Conservation (phyloP, 2,329 filamentous ascomycete genomes). For the Cordyceps fumosorosea region DNA sequence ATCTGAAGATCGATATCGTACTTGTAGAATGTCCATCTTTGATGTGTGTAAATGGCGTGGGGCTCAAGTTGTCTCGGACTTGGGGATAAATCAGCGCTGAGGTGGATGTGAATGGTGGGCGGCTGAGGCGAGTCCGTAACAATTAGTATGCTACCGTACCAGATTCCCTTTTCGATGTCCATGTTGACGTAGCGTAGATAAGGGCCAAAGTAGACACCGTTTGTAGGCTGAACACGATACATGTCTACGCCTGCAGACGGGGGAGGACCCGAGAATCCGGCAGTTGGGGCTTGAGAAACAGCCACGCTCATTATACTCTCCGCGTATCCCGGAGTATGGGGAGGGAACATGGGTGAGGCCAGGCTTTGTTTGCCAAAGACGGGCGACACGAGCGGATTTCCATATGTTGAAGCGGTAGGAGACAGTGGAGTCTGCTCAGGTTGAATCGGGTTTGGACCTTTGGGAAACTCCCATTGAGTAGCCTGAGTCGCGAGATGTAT, state of each 20-base stretch:
- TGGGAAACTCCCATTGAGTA: conserved; percentile 98
- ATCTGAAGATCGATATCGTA: conserved; percentile 89
- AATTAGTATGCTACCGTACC: conserved; percentile 89
- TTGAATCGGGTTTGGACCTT: conserved; percentile 83
- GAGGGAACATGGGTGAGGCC: conserved; percentile 75
- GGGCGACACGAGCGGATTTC: conserved; percentile 65
- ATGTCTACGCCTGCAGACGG: conserved; percentile 84
- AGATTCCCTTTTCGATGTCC: conserved; percentile 84
- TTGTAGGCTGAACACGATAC: conserved; percentile 89
- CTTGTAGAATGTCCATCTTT: conserved; percentile 91
- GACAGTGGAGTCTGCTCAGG: conserved; percentile 78
- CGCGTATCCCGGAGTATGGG: conserved; percentile 76
- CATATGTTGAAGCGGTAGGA: conserved; percentile 70
- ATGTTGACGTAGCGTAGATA: conserved; percentile 96
- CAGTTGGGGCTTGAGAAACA: conserved; percentile 64
- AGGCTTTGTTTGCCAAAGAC: conserved; percentile 52
- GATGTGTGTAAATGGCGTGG: conserved; percentile 78
- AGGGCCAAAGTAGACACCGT: conserved; percentile 95
- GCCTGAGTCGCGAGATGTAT: conserved; percentile 93
- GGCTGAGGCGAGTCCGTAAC: conserved; percentile 88
- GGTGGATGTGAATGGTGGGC: conserved; percentile 91
- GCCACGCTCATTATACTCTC: conserved; percentile 81
- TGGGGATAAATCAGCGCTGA: conserved; percentile 82
- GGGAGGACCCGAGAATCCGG: conserved; percentile 85
- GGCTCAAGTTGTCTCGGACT: conserved; percentile 84